Percentiles rank a stretch among this genome's conserved stretches.
These are phyloP conservation scores for Limnanthes douglasii DNA, from an alignment of 345 rosid species.

Conservation along the genomic window DNA sequence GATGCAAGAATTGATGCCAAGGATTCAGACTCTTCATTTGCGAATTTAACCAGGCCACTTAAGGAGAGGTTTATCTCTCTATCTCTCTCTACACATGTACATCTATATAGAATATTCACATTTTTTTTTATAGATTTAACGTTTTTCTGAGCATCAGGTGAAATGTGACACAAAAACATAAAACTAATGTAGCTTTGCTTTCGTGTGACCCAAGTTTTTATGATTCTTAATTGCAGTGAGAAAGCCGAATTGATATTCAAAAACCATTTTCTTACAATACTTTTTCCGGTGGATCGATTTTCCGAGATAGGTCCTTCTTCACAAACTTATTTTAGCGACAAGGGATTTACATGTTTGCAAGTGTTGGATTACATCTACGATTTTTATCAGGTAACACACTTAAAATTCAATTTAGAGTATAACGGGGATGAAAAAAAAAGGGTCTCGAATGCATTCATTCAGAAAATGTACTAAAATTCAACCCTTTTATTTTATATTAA, in stretches of 20 bases:
- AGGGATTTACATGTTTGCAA: constrained; percentile 69
- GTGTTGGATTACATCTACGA: constrained; percentile 52
- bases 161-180: too few relatives aligned
- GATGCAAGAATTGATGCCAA: constrained; percentile 42
- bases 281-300: constrained; percentile 72
- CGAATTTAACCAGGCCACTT: constrained; percentile 63
- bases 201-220: too few relatives aligned
- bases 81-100: not conserved
- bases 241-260: constrained; percentile 58
- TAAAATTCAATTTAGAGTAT: too few relatives aligned
- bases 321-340: constrained; percentile 63
- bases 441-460: too few relatives aligned
- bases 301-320: constrained; percentile 93
- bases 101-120: too few relatives aligned
- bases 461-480: too few relatives aligned
- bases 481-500: too few relatives aligned
- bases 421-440: too few relatives aligned
- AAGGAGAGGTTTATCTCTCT: constrained; percentile 51
- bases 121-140: too few relatives aligned
- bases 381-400: constrained; percentile 81
- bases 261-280: constrained; percentile 61
- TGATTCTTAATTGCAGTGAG: constrained; percentile 39
- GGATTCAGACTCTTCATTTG: constrained; percentile 58
- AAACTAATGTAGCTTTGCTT: too few relatives aligned
- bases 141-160: too few relatives aligned